These are phyloP conservation scores for Aspergillus diversus DNA, from an alignment of 495 filamentous ascomycete genomes.

Conservation along the genomic window DNA sequence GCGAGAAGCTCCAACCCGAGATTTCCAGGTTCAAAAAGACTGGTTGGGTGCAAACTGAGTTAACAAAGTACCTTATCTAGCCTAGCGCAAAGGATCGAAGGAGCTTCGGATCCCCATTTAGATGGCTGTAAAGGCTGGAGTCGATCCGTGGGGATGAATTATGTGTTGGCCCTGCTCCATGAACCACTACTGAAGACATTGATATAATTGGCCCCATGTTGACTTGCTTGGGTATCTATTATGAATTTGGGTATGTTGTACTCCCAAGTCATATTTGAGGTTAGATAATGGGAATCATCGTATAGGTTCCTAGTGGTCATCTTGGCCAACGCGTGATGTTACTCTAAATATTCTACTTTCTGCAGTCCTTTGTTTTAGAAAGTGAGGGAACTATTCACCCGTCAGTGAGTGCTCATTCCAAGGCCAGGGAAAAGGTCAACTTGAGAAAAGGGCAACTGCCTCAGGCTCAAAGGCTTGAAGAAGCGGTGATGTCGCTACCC, in stretches of 20 bases:
- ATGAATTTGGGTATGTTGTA: background rate
- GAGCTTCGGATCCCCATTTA: slow-evolving; percentile 22
- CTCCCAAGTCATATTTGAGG: background rate
- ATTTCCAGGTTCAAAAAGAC: slow-evolving; percentile 2
- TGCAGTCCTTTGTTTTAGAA: too few species aligned
- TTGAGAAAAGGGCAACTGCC: background rate
- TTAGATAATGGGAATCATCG: background rate
- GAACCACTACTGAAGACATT: background rate
- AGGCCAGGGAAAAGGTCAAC: background rate
- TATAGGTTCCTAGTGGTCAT: background rate
- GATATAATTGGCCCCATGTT: slow-evolving; percentile 14
- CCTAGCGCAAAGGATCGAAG: background rate
- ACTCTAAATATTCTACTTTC: too few species aligned
- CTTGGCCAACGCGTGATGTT: background rate
- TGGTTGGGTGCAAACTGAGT: slow-evolving; percentile 41
- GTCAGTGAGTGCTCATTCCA: background rate
- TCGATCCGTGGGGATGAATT: slow-evolving; percentile 33
- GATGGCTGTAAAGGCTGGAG: slow-evolving; percentile 21
- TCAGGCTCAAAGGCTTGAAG: slow-evolving; percentile 13
- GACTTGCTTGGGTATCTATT: slow-evolving; percentile 16
- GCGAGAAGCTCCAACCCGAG: slow-evolving; percentile 16
- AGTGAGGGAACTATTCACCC: background rate
- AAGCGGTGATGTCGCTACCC: slow-evolving; percentile 38
- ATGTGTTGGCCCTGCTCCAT: slow-evolving; percentile 30
- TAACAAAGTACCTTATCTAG: slow-evolving; percentile 22